A percentile compares a stretch with the other conserved stretches of the same genome.
Conservation (phyloP, 73 alveolate species). For the Paramecium octaurelia region DNA sequence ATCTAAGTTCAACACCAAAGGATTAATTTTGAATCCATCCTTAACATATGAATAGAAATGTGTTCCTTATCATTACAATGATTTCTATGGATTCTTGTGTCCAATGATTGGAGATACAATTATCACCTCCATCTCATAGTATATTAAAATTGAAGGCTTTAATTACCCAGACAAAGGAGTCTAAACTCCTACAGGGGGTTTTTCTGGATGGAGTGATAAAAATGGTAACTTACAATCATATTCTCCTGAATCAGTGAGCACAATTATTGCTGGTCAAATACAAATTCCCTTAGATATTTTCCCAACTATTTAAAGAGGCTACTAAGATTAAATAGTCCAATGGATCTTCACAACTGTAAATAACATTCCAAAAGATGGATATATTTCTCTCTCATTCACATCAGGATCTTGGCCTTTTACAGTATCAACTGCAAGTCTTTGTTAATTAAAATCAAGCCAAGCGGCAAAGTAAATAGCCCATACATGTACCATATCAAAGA, state of each 20-base stretch:
- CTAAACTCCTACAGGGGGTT: not conserved
- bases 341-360: constrained; percentile 5
- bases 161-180: not conserved
- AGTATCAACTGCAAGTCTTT: not conserved
- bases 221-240: not conserved
- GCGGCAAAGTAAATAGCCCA: not conserved
- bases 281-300: not conserved
- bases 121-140: not conserved
- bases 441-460: not conserved
- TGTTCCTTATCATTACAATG: not conserved
- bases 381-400: not conserved
- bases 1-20: not conserved
- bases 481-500: not conserved
- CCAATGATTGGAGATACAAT: not conserved
- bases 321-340: not conserved
- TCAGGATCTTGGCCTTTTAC: constrained; percentile 35
- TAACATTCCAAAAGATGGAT: constrained; percentile 17
- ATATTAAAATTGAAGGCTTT: not conserved
- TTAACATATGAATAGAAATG: not conserved
- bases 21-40: not conserved
- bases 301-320: not conserved
- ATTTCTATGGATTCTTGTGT: not conserved
- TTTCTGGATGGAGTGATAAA: constrained; percentile 30
- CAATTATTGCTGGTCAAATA: not conserved
- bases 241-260: not conserved